Evolutionary conservation across 106 monocot genomes (phyloP), one percentile per base, ranked within the genome.

Genomic region (Chionographis japonica): DNA sequence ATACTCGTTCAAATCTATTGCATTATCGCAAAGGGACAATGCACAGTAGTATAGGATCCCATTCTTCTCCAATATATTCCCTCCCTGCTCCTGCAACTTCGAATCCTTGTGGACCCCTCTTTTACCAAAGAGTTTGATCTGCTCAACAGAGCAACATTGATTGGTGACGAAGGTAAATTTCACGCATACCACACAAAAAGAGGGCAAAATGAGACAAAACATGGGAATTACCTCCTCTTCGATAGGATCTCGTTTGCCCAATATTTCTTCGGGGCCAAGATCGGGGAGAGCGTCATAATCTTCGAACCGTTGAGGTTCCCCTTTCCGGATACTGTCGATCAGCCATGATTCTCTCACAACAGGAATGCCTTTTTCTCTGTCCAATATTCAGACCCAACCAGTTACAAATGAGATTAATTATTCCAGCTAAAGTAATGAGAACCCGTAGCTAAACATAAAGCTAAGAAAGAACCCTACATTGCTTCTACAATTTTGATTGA

Each of bases 301-400:
- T 37, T 81, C 88, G 63, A 91, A 60, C 1, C 85, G 88, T 62
- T 77, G 79, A 40, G 74, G 72, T 37, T 62, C 68, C 43, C 82
- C 58, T 38, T 85, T 83, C 65, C 75, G 50, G n/a, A 85, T 85
- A 74, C 82, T 91, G 49, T 91, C 91, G n/a, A 60, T 4, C 54
- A 91, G 55, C 91, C 87, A 91, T n/a, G 65, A 65, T 52, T 91
- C 91, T 35, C 88, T 85, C 41, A 91, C 91, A 46, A 91, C 78
- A 8, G 91, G 91, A 43, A 88, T 82, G 53, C 37, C 61, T 50
- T 61, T 79, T 65, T 85, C 87, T 81, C 88, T 91, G 60, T 67
- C 41, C 12, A 53, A 54, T n/a, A 5, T 37, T 42, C 35, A 51
- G 16, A 36, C 54, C n/a, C n/a, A n/a, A n/a, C n/a, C n/a, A n/a